Percentiles rank a stretch among this genome's conserved stretches.
Evolutionary conservation across 352 stramenopile genomes (phyloP).

Genomic region (Phytophthora idaei): DNA sequence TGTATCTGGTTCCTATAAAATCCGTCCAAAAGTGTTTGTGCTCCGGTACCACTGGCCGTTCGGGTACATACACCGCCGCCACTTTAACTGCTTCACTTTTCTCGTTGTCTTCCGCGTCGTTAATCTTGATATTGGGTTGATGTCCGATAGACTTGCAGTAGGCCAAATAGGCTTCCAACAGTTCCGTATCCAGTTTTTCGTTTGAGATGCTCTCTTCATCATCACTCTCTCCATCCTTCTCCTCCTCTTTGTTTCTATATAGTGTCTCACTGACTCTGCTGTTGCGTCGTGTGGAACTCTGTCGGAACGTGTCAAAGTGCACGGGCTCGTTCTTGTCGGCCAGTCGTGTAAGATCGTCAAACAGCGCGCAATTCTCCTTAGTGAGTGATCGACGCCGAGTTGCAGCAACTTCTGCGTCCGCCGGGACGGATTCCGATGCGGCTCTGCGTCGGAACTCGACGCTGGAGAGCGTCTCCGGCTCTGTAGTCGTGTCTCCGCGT

Average conservation of each 20-base stretch:
- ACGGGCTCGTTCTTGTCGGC: slow-evolving; percentile 64
- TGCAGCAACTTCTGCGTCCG: neutral
- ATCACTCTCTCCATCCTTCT: neutral
- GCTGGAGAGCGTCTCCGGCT: slow-evolving; percentile 23
- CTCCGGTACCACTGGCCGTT: slow-evolving; percentile 33
- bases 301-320: slow-evolving; percentile 49
- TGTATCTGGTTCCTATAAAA: slow-evolving; percentile 50
- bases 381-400: slow-evolving; percentile 2
- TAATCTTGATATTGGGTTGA: slow-evolving; percentile 78
- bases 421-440: slow-evolving; percentile 21
- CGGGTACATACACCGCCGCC: slow-evolving; percentile 29
- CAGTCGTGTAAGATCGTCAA: slow-evolving; percentile 50
- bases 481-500: slow-evolving; percentile 21
- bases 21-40: slow-evolving; percentile 50
- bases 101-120: slow-evolving; percentile 68
- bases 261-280: slow-evolving; percentile 15
- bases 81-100: slow-evolving; percentile 25
- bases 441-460: slow-evolving; percentile 22
- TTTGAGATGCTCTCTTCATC: slow-evolving; percentile 44
- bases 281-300: slow-evolving; percentile 25
- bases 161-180: slow-evolving; percentile 94
- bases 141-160: slow-evolving; percentile 92
- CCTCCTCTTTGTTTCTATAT: neutral
- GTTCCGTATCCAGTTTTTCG: slow-evolving; percentile 88
- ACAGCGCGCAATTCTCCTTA: slow-evolving; percentile 49